Evolutionary conservation across 148 eudicot genomes (phyloP), one percentile per base, ranked within the genome.

Genomic region (Arctostaphylos glauca): DNA sequence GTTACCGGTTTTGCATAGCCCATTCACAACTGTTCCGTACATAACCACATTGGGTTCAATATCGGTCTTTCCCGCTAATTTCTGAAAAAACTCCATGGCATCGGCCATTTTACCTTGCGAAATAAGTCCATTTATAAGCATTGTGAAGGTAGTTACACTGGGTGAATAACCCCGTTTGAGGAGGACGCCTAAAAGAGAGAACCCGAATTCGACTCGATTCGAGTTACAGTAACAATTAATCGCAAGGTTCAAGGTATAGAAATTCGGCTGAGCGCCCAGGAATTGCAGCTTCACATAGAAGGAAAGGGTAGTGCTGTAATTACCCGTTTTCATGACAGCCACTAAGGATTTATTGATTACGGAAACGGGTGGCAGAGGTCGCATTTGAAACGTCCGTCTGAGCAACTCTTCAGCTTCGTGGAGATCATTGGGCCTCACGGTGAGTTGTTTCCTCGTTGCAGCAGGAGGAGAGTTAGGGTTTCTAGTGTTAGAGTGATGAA

Each of bases 1-100:
- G 10, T 84, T 41, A 2, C 86, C 81, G 8, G 4, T 23, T 64
- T 64, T 64, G 70, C 70, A 64, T 21, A 64, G 70, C 70, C 41
- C 70, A 9, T 64, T 70, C 16, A 84, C 10, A 5, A 81, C 21
- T 2, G 84, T 84, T 2, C 77, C 76, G 21, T 56, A 84, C 7
- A 59, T 80, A 50, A 76, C 70, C 19, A 74, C 74, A 74, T 80
- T 31, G 12, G 80, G 83, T 21, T 60, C 23, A 19, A 80, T 18
- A 3, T 14, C 75, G n/a, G 16, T 71, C 15, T 25, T 25, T 9
- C 77, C 9, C 18, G 41, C 25, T 18, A 21, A 38, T 49, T 14
- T 21, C 31, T 58, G 18, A 21, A 83, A 78, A 5, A 83, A 71
- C 25, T 78, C 46, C 43, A 18, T 44, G 9, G 85, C 85, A 25